phyloP scores from a whole-genome alignment of 129 eudicot genomes.

The Arctium lappa region DNA sequence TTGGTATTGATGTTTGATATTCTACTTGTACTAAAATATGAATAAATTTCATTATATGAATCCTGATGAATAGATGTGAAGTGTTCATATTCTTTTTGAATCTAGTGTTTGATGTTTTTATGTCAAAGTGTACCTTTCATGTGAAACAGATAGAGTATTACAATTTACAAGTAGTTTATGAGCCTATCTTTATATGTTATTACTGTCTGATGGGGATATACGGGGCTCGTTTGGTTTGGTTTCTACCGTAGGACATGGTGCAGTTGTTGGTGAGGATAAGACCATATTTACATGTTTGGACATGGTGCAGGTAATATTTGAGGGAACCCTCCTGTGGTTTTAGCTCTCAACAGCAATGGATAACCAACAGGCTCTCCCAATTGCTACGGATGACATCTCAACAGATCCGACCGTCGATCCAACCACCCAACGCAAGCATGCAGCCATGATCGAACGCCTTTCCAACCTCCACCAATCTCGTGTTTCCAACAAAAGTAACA shows the following conservation, averaged over 20 bases:
- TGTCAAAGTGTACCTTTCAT: no score
- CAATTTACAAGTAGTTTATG: no score
- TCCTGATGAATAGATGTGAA: no score
- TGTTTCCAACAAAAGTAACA: constrained; percentile 25
- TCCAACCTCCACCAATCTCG: constrained; percentile 72
- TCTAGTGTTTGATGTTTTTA: no score
- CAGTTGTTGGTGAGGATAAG: background rate
- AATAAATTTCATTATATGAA: no score
- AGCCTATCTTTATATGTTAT: no score
- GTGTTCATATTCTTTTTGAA: no score
- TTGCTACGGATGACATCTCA: constrained; percentile 9
- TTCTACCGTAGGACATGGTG: background rate
- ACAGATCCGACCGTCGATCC: constrained; percentile 27
- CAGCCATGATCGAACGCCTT: constrained; percentile 81
- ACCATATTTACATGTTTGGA: background rate
- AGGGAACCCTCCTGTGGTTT: background rate
- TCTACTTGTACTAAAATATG: no score
- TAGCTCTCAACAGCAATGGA: constrained; percentile 25
- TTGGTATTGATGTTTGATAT: no score
- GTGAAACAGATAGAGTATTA: no score
- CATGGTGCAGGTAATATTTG: constrained; percentile 11
- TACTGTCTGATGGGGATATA: no score
- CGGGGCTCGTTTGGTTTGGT: no score
- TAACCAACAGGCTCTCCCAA: constrained; percentile 13
- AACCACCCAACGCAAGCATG: constrained; percentile 58